Base-by-base conservation (phyloP, 2,329 filamentous ascomycete genomes). In the Pleomassaria siparia region DNA sequence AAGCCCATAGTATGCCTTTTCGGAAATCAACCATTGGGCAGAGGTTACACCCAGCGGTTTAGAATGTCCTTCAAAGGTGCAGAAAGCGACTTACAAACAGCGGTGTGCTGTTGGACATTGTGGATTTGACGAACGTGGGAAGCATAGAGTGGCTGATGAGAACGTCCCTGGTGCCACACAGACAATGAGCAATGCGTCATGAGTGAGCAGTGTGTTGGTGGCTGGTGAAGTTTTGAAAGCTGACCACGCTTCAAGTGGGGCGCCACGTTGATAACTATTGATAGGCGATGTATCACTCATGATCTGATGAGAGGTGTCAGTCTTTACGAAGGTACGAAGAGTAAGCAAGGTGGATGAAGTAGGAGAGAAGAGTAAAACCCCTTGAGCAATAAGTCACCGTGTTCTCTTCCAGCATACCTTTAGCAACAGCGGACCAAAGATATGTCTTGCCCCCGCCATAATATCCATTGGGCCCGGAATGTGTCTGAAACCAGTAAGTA, bases 11-110 rank as follows among this genome's bases (percentile, higher is more conserved):
- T 40, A 63, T 61, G 22, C 58, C 33, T 35, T 62, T 56, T 18
- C 51, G 40, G 5, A 55, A n/a, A 59, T 50, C 51, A 57, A 46
- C 63, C 58, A n/a, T 47, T 53, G 41, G 60, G 11, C n/a, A 55
- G 30, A 12, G 49, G 49, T 11, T 40, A 40, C 18, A 25, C 13
- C 37, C 15, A 29, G 25, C 15, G 24, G 22, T 18, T 22, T 29
- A 25, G 39, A 5, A 13, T 41, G 39, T 20, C 10, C 12, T 22
- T 7, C 15, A 18, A 35, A 35, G 5, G 18, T 35, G 16, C 16
- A 13, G 13, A 35, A 6, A 20, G 15, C 13, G n/a, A 24, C 47
- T 46, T 20, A 53, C 50, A 55, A 47, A 54, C 47, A 12, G 55
- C 44, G 28, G 53, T 56, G 47, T 62, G 62, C 12, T 49, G 33